phyloP scores from a whole-genome alignment of 768 basidiomycete species.

The Rhodotorula taiwanensis region DNA sequence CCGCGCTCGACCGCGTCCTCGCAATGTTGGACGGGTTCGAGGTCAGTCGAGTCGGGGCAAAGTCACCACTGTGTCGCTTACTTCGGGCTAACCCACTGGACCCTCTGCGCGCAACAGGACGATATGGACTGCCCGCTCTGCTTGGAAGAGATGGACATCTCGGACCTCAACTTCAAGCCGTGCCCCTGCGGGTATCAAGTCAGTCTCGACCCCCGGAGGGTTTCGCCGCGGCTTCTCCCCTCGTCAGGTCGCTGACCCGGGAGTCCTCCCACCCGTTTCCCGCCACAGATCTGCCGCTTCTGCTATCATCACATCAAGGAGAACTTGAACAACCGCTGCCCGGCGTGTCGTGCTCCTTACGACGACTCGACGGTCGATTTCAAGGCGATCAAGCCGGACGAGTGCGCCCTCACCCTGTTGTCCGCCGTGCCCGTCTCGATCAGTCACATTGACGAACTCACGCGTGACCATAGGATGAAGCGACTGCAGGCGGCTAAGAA shows the following conservation, averaged over 20 bases:
- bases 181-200: slow-evolving; percentile 99
- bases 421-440: no score
- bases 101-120: slow-evolving; percentile 56
- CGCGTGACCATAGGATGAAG: slow-evolving; percentile 62
- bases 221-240: background rate
- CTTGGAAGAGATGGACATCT: slow-evolving; percentile 97
- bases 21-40: slow-evolving; percentile 34
- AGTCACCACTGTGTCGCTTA: no score
- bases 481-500: slow-evolving; percentile 85
- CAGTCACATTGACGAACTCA: no score
- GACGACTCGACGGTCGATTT: slow-evolving; percentile 89
- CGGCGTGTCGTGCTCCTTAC: slow-evolving; percentile 88
- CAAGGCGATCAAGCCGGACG: slow-evolving; percentile 88
- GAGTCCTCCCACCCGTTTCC: background rate
- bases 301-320: slow-evolving; percentile 98
- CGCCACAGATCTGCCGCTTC: slow-evolving; percentile 83
- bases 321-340: slow-evolving; percentile 91
- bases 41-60: background rate
- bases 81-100: background rate
- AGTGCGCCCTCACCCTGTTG: no score
- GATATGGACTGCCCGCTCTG: slow-evolving; percentile 97
- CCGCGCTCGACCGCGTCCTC: slow-evolving; percentile 30
- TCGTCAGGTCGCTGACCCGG: background rate
- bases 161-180: slow-evolving; percentile 98
- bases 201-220: slow-evolving; percentile 36